A percentile compares a stretch with the other conserved stretches of the same genome.
phyloP scores from a whole-genome alignment of 2,329 filamentous ascomycete genomes.

The Alternaria atra region DNA sequence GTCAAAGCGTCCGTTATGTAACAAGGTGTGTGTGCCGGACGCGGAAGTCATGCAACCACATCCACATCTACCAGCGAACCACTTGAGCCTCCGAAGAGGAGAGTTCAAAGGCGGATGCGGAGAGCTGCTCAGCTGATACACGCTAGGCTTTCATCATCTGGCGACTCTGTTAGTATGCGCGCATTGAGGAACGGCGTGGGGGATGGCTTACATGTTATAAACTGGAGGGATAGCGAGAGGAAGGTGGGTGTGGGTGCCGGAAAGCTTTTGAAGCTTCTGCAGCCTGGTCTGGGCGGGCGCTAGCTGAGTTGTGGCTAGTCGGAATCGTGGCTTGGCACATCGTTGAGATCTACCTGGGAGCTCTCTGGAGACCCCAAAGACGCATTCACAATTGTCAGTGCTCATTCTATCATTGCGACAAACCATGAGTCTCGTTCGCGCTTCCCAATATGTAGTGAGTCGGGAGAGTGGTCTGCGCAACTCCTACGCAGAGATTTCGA shows the following conservation, averaged over 20 bases:
- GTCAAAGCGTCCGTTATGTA: conserved; percentile 94
- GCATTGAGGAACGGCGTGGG: not conserved
- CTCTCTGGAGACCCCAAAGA: not conserved
- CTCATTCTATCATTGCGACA: not conserved
- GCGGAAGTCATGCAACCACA: conserved; percentile 90
- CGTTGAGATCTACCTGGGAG: conserved; percentile 7
- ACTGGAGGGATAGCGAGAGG: conserved; percentile 93
- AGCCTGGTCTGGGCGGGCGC: conserved; percentile 30
- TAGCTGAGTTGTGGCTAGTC: conserved; percentile 34
- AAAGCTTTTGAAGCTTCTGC: conserved; percentile 46
- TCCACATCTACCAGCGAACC: conserved; percentile 73
- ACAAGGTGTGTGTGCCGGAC: conserved; percentile 99
- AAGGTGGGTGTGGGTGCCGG: conserved; percentile 30
- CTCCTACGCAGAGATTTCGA: conserved; percentile 48
- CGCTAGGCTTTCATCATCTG: conserved; percentile 99
- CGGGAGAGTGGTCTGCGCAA: conserved; percentile 32
- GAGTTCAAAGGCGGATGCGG: conserved; percentile 76
- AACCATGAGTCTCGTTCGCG: conserved; percentile 35
- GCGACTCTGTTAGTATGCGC: conserved; percentile 34
- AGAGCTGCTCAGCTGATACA: conserved; percentile 89
- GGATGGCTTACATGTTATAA: conserved; percentile 85
- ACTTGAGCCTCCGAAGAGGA: conserved; percentile 90
- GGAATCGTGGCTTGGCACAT: conserved; percentile 19
- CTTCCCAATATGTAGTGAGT: conserved; percentile 23
- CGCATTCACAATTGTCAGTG: not conserved